phyloP scores from a whole-genome alignment of 2,329 filamentous ascomycete species.

The Talaromyces albobiverticillius region DNA sequence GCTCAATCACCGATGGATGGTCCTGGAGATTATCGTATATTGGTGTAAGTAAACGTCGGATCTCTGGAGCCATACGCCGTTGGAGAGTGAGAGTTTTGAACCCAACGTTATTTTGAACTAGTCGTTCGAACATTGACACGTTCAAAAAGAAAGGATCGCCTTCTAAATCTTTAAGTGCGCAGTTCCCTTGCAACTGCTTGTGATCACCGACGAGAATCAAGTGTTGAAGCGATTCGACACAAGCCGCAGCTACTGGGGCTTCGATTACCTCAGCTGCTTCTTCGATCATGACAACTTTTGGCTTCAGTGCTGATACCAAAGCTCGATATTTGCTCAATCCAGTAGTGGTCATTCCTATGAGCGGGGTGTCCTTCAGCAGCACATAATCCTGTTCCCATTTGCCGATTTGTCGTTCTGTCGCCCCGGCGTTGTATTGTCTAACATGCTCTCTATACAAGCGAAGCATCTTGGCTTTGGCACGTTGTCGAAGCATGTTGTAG shows the following conservation, averaged over 20 bases:
- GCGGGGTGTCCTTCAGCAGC: constrained; percentile 58
- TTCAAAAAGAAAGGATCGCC: constrained; percentile 63
- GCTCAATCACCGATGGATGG: constrained; percentile 55
- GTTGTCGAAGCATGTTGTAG: constrained; percentile 63
- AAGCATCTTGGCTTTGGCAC: constrained; percentile 50
- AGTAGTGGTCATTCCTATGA: constrained; percentile 72
- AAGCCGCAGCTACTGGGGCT: constrained; percentile 57
- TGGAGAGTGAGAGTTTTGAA: constrained; percentile 67
- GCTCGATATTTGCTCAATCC: constrained; percentile 77
- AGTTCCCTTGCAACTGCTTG: constrained; percentile 69
- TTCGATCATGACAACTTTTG: constrained; percentile 70
- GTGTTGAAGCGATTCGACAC: constrained; percentile 61
- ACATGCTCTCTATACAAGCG: constrained; percentile 51
- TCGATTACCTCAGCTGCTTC: constrained; percentile 73
- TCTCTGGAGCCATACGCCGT: constrained; percentile 69
- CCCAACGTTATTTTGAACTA: constrained; percentile 64
- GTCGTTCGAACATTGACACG: constrained; percentile 74
- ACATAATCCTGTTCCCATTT: constrained; percentile 59
- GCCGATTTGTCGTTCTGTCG: constrained; percentile 54
- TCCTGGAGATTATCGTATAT: constrained; percentile 62
- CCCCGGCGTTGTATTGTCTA: constrained; percentile 49
- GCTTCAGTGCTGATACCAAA: constrained; percentile 63
- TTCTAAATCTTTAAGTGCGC: constrained; percentile 60
- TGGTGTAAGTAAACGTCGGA: constrained; percentile 58
- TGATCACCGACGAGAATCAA: constrained; percentile 75